Conservation (phyloP, 2,329 filamentous ascomycete species). For the Spiromastix sp. region DNA sequence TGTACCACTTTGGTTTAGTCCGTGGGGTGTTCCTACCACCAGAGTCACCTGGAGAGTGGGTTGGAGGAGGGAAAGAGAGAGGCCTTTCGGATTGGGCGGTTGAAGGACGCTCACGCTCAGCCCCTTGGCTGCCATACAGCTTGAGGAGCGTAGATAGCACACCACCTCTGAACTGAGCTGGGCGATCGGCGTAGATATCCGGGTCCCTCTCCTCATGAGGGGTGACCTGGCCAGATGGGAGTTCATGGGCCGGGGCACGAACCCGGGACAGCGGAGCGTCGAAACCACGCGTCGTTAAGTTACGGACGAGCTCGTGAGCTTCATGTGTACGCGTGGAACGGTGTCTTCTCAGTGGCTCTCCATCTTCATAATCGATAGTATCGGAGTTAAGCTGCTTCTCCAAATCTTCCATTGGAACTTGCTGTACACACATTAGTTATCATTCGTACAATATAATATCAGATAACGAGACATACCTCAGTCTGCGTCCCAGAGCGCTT, state of each 20-base stretch:
- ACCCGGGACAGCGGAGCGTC: constrained; percentile 23
- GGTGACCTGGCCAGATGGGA: constrained; percentile 7
- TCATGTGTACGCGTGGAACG: constrained; percentile 15
- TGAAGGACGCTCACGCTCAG: constrained; percentile 10
- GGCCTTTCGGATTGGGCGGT: background rate
- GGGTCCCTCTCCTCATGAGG: constrained; percentile 32
- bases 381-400: constrained; percentile 17
- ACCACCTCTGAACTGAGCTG: constrained; percentile 60
- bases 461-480: too few relatives aligned
- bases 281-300: constrained; percentile 27
- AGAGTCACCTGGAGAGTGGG: constrained; percentile 13
- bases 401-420: background rate
- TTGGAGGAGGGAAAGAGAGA: constrained; percentile 5
- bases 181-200: constrained; percentile 49
- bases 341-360: constrained; percentile 10
- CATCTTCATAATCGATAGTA: constrained; percentile 17
- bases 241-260: constrained; percentile 20
- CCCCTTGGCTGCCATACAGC: constrained; percentile 48
- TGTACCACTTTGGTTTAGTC: constrained; percentile 33
- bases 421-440: too few relatives aligned
- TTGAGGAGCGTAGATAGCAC: constrained; percentile 64
- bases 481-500: too few relatives aligned
- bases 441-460: too few relatives aligned
- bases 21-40: constrained; percentile 14
- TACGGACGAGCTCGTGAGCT: constrained; percentile 24